These are phyloP conservation scores for Tricholoma sp. DNA, from an alignment of 768 basidiomycete genomes.

Conservation along the genomic window DNA sequence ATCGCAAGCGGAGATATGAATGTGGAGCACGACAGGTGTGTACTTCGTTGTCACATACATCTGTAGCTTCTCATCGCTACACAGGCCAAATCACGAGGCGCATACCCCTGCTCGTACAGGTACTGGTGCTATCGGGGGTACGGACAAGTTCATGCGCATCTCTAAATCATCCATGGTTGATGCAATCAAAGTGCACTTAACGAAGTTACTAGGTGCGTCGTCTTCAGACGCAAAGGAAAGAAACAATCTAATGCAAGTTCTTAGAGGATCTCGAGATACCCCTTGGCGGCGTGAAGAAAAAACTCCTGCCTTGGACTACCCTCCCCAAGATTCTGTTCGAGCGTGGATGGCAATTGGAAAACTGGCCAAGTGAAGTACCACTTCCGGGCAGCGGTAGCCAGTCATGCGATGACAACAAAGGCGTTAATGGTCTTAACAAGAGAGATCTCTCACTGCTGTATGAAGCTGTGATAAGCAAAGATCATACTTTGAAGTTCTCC, in stretches of 20 bases:
- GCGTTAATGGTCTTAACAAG: neutral
- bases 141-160: neutral
- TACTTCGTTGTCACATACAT: neutral
- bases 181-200: neutral
- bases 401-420: slow-evolving; percentile 1
- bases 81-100: neutral
- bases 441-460: neutral
- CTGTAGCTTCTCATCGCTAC: neutral
- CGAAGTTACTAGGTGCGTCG: neutral
- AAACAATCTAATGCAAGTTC: neutral
- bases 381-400: neutral
- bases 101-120: neutral
- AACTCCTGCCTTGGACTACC: neutral
- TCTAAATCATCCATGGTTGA: neutral
- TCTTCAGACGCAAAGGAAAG: neutral
- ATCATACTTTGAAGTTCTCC: neutral
- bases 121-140: too few species aligned
- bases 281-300: neutral
- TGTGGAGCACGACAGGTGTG: neutral
- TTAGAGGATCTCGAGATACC: neutral
- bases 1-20: neutral
- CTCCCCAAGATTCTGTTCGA: neutral
- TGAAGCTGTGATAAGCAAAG: neutral
- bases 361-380: slow-evolving; percentile 1
- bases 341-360: neutral